Evolutionary conservation across 208 protist species (phyloP), one percentile per base, ranked within the genome.

Genomic region (Phytomonas francai): DNA sequence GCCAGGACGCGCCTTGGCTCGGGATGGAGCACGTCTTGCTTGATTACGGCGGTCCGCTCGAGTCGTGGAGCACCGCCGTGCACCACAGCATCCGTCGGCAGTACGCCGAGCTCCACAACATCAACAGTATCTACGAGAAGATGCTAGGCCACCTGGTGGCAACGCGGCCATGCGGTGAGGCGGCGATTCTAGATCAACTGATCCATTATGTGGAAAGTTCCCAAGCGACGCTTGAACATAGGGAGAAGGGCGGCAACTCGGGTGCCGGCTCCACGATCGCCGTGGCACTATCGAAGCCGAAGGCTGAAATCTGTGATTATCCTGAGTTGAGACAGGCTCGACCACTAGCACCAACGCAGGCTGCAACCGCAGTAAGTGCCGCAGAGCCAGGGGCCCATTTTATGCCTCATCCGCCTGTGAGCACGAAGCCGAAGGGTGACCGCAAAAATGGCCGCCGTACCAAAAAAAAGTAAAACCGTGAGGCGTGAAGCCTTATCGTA

Each of bases 61-160:
- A 61, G 27, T 29, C 29, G 29, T 34, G 57, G 29, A 29, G 29
- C 28, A 33, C 57, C 57, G 57, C 30, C 22, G 30, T 61, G 4
- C 57, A 61, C 28, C 29, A 63, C 14, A 25, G 28, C 25, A 36
- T 22, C 56, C 14, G 65, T 32, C 73, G 69, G 30, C 66, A 72
- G 61, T 76, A 88, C 74, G 67, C 60, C n/a, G 65, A 77, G 57
- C 68, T 65, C 0, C 75, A 90, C 59, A 81, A 69, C 39, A 73
- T 93, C 49, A 77, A 88, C 31, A 80, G 80, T 36, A 61, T 93
- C 32, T 91, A 84, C 59, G 79, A 93, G 62, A 74, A 80, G 57
- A 78, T 93, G 72, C 66, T 91, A 22, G 65, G 74, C 4, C 74
- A 74, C 54, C 49, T 89, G 49, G 62, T 86, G 65, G 69, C 74